Percentiles rank a stretch among this genome's conserved stretches.
phyloP scores from a whole-genome alignment of 805 yeast species.

The Hanseniaspora clermontiae region DNA sequence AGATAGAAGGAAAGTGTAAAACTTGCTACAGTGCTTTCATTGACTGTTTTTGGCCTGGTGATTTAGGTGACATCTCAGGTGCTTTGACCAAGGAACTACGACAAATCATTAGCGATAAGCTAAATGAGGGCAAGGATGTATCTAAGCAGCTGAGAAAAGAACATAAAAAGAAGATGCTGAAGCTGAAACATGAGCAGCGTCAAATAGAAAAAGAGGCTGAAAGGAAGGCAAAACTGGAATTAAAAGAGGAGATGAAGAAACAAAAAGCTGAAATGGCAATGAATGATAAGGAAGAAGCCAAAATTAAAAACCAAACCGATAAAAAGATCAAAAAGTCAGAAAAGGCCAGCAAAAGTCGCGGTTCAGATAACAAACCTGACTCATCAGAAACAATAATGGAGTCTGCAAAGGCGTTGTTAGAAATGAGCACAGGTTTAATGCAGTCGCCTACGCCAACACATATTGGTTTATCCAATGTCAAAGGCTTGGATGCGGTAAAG shows the following conservation, averaged over 20 bases:
- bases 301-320: neutral
- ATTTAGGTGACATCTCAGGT: constrained; percentile 13
- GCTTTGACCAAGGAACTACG: constrained; percentile 18
- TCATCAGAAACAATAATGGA: neutral
- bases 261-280: neutral
- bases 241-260: neutral
- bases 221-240: neutral
- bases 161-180: neutral
- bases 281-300: neutral
- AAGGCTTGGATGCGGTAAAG: neutral
- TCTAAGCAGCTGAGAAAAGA: constrained; percentile 2
- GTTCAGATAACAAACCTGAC: neutral
- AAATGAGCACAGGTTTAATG: constrained; percentile 6
- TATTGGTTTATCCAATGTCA: neutral
- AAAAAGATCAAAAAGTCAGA: neutral
- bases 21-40: constrained; percentile 15
- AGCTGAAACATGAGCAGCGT: neutral
- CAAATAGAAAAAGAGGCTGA: neutral
- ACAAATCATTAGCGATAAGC: constrained; percentile 11
- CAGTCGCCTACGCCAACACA: neutral
- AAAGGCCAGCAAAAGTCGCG: neutral
- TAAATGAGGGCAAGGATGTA: constrained; percentile 12
- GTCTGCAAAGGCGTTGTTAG: constrained; percentile 3
- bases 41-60: constrained; percentile 19
- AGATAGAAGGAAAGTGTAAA: constrained; percentile 15